Evolutionary conservation across 2,329 filamentous ascomycete species (phyloP), one percentile per base, ranked within the genome.

Genomic region (Hypocrella siamensis): DNA sequence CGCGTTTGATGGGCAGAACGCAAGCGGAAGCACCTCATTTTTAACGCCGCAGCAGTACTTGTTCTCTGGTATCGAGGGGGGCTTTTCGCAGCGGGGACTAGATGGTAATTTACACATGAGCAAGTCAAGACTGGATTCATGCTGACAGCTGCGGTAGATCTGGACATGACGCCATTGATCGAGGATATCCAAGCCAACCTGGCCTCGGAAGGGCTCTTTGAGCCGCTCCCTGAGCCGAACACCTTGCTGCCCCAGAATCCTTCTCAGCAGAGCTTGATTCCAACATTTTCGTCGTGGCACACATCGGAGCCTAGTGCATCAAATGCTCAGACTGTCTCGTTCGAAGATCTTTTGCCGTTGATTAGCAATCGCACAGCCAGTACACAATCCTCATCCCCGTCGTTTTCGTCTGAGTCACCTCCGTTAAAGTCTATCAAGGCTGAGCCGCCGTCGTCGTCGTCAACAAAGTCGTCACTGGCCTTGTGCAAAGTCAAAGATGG

Each of bases 401-500:
- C 28, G 3, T 30, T 19, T 6, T 16, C 27, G 17, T 30, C 32
- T 3, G 22, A 25, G 8, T 21, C 25, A 11, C 10, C 25, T 8
- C 10, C 7, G 14, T 27, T n/a, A 15, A 12, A 7, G 14, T n/a
- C 25, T 8, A 15, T 27, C 25, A 27, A 27, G 25, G 25, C 14
- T 15, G 25, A 15, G 2, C 44, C 28, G 5, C 30, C 32, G 4
- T 16, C 27, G 15, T 34, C 32, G 3, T 33, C 31, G 11, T 21
- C 41, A 15, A 46, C 40, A 31, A 47, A 46, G 30, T 45, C 50
- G 9, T 46, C 52, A 9, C 46, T 44, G 16, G 48, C 53, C 17
- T 56, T 60, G 25, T 57, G 58, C 28, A 65, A 58, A 42, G 53
- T 63, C 18, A 57, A 57, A 34, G 48, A 47, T 4, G 49, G 56